These are phyloP conservation scores for Trichosanthes truncata DNA, from an alignment of 306 rosid genomes.

Conservation along the genomic window DNA sequence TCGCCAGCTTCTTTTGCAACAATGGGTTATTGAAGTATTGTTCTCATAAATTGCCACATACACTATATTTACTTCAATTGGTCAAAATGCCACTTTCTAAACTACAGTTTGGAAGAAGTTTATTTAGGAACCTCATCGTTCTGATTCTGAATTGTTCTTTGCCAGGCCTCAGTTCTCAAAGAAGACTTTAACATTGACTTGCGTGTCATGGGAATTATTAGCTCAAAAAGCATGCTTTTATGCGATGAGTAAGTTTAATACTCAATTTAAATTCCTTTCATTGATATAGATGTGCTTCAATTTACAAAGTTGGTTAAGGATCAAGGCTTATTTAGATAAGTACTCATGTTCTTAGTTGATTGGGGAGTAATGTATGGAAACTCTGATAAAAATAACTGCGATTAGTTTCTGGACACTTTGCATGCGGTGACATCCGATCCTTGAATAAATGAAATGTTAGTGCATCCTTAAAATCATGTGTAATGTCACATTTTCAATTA, in stretches of 20 bases:
- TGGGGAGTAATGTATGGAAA: neutral
- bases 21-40: neutral
- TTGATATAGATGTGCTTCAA: neutral
- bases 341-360: neutral
- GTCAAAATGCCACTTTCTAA: neutral
- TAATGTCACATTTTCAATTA: neutral
- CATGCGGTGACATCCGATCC: neutral
- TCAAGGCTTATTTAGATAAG: neutral
- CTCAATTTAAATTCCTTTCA: slow-evolving; percentile 8
- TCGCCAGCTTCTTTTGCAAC: neutral
- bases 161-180: slow-evolving; percentile 72
- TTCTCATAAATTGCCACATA: neutral
- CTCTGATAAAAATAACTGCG: neutral
- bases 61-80: neutral
- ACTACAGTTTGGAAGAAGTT: neutral
- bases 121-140: neutral
- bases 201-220: slow-evolving; percentile 88
- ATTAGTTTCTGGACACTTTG: neutral
- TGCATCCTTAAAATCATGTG: neutral
- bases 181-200: slow-evolving; percentile 92
- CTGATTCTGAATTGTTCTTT: slow-evolving; percentile 14
- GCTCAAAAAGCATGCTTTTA: slow-evolving; percentile 74
- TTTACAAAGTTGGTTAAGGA: neutral
- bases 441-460: neutral
- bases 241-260: slow-evolving; percentile 64